Percentiles rank a stretch among this genome's conserved stretches.
These are phyloP conservation scores for Wallacemonas sp. DNA, from an alignment of 208 protist genomes.

Conservation along the genomic window DNA sequence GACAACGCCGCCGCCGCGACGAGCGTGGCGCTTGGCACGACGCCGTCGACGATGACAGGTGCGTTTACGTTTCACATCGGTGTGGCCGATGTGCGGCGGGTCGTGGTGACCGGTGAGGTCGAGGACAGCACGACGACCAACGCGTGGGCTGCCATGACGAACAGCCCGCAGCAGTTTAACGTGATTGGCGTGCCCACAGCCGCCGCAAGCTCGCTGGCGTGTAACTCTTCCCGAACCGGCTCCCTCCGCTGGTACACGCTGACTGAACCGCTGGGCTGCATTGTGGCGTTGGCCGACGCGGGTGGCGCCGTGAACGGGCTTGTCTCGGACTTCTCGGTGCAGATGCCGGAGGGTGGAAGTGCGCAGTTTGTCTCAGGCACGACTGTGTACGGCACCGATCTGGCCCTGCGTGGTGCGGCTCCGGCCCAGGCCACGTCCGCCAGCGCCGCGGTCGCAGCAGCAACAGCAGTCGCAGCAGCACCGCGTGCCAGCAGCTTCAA, in stretches of 20 bases:
- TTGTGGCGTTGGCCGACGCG: constrained; percentile 36
- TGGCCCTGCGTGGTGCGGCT: constrained; percentile 31
- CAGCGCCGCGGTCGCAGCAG: too few species aligned
- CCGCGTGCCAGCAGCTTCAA: constrained; percentile 26
- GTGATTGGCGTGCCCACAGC: constrained; percentile 67
- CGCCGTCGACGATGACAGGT: constrained; percentile 56
- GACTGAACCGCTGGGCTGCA: constrained; percentile 47
- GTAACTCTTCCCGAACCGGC: constrained; percentile 35
- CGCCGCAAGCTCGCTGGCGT: constrained; percentile 35
- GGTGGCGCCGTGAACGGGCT: constrained; percentile 61
- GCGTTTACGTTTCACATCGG: constrained; percentile 53
- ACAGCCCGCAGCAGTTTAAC: constrained; percentile 61
- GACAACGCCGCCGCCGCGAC: constrained; percentile 15
- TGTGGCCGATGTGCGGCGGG: constrained; percentile 14
- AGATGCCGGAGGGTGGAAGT: constrained; percentile 59
- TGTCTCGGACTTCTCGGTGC: constrained; percentile 50
- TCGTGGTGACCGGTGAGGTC: constrained; percentile 49
- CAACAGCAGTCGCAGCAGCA: constrained; percentile 1
- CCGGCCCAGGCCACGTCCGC: constrained; percentile 22
- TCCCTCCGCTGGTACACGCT: constrained; percentile 64
- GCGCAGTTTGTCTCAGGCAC: constrained; percentile 6
- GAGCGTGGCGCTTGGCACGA: constrained; percentile 41
- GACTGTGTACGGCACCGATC: constrained; percentile 20
- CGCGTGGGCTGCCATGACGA: constrained; percentile 46
- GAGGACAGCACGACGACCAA: neutral